Evolutionary conservation across 768 basidiomycete genomes (phyloP), one percentile per base, ranked within the genome.

Genomic region (Mycena olivaceomarginata): DNA sequence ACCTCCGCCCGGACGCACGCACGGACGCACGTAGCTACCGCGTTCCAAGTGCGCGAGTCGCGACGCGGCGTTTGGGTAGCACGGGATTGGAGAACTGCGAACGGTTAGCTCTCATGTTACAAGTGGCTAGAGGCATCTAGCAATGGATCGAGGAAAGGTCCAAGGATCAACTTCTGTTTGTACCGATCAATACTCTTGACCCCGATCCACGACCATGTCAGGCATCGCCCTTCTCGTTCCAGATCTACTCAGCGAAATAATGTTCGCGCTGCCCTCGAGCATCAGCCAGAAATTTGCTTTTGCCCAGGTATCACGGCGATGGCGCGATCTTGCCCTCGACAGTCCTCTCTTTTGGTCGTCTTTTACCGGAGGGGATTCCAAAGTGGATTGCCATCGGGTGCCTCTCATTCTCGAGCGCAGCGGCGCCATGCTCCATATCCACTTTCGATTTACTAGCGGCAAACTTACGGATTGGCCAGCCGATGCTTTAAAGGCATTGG

Each of bases 1-100:
- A 95, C 88, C 65, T 93, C 90, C 1, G 94, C 91, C 63, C 87
- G 87, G 13, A 25, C 25, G 25, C 25, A 99, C 88, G 13, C 94
- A 88, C 0, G n/a, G n/a, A n/a, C n/a, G 93, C 97, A 51, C 95
- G 92, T 9, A 98, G 87, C 2, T 25, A 25, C 25, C 25, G 25
- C 25, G 25, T 25, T 25, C 25, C 25, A 25, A 2, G 25, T 25
- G 31, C 31, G 31, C 31, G 31, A 31, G 31, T 31, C 31, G 31
- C 31, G 31, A 31, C 31, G 31, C 31, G 31, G 31, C 31, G 31
- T 31, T 31, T 31, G 31, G 31, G 31, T 31, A 31, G 31, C 3
- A 31, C 31, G 25, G 25, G 25, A 25, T 25, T 25, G 25, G 25
- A 25, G 25, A 25, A 25, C 25, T 25, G 25, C 25, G 25, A 25